Evolutionary conservation across 148 eudicot genomes (phyloP).

Genomic region (Rhododendron williamsianum): DNA sequence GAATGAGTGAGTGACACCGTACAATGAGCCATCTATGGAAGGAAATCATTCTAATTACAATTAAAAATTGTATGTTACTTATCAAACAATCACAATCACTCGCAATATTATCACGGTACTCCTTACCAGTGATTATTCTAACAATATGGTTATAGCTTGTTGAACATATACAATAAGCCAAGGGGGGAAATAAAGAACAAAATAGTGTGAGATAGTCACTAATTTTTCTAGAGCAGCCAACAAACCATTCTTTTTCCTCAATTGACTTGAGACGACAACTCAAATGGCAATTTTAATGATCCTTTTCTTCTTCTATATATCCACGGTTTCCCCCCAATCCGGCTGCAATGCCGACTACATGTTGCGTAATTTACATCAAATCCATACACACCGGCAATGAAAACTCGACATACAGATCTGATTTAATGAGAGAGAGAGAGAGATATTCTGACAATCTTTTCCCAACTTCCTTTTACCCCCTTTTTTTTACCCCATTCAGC

Average conservation of each 20-base stretch:
- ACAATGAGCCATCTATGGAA: neutral
- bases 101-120: neutral
- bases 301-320: neutral
- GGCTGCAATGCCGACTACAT: neutral
- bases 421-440: neutral
- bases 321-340: neutral
- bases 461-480: neutral
- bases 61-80: too few relatives aligned
- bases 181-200: neutral
- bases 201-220: neutral
- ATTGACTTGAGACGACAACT: neutral
- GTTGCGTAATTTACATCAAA: neutral
- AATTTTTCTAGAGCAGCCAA: neutral
- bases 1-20: too few relatives aligned
- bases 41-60: neutral
- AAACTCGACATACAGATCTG: neutral
- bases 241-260: neutral
- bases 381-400: neutral
- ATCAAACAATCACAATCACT: neutral
- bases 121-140: too few relatives aligned
- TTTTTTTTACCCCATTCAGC: neutral
- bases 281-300: neutral
- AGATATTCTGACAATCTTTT: neutral
- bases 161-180: neutral
- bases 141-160: too few relatives aligned